phyloP scores from a whole-genome alignment of 306 rosid species.

The Crotalaria pallida region DNA sequence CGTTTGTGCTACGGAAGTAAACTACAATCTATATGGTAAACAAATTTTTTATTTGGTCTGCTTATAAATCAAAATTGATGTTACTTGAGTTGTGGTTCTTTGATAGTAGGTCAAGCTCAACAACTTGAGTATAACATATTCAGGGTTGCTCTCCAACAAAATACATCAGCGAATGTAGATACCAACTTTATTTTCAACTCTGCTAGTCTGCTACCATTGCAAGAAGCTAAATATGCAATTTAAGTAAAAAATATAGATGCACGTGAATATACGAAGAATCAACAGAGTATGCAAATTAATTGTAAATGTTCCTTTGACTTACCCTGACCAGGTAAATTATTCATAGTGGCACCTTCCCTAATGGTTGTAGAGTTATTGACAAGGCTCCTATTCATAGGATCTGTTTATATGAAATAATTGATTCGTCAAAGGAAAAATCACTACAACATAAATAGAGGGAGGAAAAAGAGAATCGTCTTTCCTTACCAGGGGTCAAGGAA shows the following conservation, averaged over 20 bases:
- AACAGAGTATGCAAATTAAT: not conserved
- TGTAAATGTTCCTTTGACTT: constrained; percentile 14
- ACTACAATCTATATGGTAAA: not conserved
- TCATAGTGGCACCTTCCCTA: constrained; percentile 31
- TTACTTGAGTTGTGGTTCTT: not conserved
- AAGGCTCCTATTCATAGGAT: constrained; percentile 25
- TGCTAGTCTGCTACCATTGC: not conserved
- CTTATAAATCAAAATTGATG: not conserved
- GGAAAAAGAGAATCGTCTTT: not conserved
- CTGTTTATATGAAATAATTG: constrained; percentile 30
- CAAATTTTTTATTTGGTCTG: not conserved
- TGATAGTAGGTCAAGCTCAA: not conserved
- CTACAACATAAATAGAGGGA: not conserved
- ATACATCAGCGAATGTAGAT: not conserved
- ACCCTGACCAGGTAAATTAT: constrained; percentile 40
- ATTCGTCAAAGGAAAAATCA: constrained; percentile 13
- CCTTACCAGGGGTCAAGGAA: constrained; percentile 37
- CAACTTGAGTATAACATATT: not conserved
- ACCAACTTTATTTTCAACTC: not conserved
- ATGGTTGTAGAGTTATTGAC: constrained; percentile 21
- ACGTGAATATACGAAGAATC: constrained; percentile 1
- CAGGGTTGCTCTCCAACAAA: not conserved
- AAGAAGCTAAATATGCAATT: constrained; percentile 6
- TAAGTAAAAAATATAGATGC: constrained; percentile 8
- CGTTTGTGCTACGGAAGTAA: not conserved